Evolutionary conservation across 495 filamentous ascomycete genomes (phyloP), one percentile per base, ranked within the genome.

Genomic region (Rostrohypoxylon terebratum): DNA sequence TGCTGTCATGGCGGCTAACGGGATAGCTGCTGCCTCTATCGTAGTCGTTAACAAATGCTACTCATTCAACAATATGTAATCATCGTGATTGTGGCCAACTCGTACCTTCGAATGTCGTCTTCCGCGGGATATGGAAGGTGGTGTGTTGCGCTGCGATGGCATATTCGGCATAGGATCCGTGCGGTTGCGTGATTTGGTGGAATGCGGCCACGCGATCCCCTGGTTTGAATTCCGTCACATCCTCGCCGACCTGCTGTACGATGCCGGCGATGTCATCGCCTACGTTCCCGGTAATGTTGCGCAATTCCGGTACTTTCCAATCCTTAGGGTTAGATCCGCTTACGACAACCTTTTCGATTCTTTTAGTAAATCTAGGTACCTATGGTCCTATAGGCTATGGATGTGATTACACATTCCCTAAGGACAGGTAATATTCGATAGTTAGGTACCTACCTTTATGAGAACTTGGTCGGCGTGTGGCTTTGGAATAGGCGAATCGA

Each of bases 321-420:
- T 95, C 93, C 75, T 94, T 94, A 2, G 93, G 93, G 77, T 94
- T 94, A 20, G 87, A 89, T 18, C 90, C 90, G 42, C 84, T 86
- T 5, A 90, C 88, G 10, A 90, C 80, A 38, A 93, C 90, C 64
- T 44, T 44, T 44, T n/a, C 13, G 14, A 14, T 13, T 14, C 14
- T 44, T n/a, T 44, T 44, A 44, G 40, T 14, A 38, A 2, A 44
- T 5, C 11, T 44, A n/a, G n/a, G n/a, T n/a, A n/a, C n/a, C n/a
- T n/a, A n/a, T n/a, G n/a, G n/a, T n/a, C n/a, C n/a, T n/a, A n/a
- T n/a, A n/a, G 13, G 2, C 8, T 38, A 8, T 38, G 11, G 40
- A 44, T n/a, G 14, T n/a, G 11, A 44, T 40, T 44, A 38, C 9
- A 38, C 11, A 9, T 7, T 2, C 34, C 7, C 11, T 9, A 3